phyloP scores from a whole-genome alignment of 352 stramenopile genomes.

The Phytophthora europaea region DNA sequence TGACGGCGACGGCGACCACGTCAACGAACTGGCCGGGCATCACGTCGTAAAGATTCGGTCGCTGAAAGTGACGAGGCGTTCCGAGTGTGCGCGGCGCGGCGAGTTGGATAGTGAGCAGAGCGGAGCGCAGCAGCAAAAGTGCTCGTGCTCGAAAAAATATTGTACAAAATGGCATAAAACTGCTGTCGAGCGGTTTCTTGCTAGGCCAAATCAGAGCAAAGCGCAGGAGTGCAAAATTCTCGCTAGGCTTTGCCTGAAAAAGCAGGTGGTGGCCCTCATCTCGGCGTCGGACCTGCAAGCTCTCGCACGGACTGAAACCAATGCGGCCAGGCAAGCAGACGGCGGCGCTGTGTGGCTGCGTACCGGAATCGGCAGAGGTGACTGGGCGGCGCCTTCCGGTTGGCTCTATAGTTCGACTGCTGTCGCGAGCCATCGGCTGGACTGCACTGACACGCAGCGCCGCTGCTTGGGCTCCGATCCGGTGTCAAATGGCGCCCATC shows the following conservation, averaged over 20 bases:
- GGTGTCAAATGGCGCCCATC: conserved; percentile 35
- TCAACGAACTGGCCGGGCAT: conserved; percentile 44
- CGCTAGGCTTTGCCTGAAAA: conserved; percentile 32
- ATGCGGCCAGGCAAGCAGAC: conserved; percentile 32
- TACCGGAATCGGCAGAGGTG: conserved; percentile 9
- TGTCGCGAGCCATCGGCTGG: conserved; percentile 27
- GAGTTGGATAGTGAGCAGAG: conserved; percentile 42
- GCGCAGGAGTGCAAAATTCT: conserved; percentile 32
- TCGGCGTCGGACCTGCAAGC: neutral
- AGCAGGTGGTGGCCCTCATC: conserved; percentile 26
- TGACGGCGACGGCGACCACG: conserved; percentile 24
- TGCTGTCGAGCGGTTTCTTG: conserved; percentile 39
- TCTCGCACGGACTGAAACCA: conserved; percentile 14
- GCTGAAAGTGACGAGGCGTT: conserved; percentile 12
- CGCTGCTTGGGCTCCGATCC: conserved; percentile 12
- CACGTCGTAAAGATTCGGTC: neutral
- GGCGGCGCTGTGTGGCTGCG: conserved; percentile 24
- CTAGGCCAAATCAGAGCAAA: conserved; percentile 21
- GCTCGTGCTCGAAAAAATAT: conserved; percentile 29
- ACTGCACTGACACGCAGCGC: conserved; percentile 9
- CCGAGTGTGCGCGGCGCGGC: conserved; percentile 12
- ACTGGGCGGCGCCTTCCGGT: conserved; percentile 3
- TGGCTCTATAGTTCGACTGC: conserved; percentile 33
- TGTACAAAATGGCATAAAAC: conserved; percentile 27
- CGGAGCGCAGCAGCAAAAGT: neutral